Base-by-base conservation (phyloP, 73 alveolate species). In the Effrenium voratum region DNA sequence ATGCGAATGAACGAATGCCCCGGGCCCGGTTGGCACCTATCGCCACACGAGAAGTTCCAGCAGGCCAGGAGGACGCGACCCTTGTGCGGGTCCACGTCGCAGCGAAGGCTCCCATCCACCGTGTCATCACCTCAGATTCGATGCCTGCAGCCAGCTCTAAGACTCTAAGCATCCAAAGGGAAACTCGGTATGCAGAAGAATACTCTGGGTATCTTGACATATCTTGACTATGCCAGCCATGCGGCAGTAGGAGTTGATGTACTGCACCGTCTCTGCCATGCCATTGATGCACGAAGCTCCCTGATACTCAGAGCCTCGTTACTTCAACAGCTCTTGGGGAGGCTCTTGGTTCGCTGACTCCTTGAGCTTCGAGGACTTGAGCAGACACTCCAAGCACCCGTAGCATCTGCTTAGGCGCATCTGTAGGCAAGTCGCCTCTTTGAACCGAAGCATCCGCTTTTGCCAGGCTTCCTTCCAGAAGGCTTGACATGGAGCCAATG, bases 51-150 rank as follows among this genome's bases (percentile, higher is more conserved):
- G 90, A 79, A 79, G 90, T 5, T 12, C 68, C 46, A 30, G 68
- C 46, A 43, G 46, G 90, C 90, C 70, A 44, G 60, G 30, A 79
- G 26, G 44, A 79, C 46, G 66, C 90, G 90, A 24, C 95, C 95
- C 72, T 87, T 87, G 36, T 47, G 44, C 12, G 85, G 43, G 38
- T 87, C 84, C 68, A 38, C 80, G 50, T 66, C 95, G 70, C 95
- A 87, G 6, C 85, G 95, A 12, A 87, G 95, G 50, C 72, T 60
- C 47, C 95, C 50, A 0, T 34, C 66, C 30, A 87, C 50, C 40
- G 40, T 66, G 43, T 87, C 95, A 2, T 36, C 46, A 30, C 95
- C 95, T 87, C 15, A 40, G 66, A 6, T 1, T 15, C 12, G 68
- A 55, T 15, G 22, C 12, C 68, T 12, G 68, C 22, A n/a, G n/a